These are phyloP conservation scores for Rutstroemia sp. DNA, from an alignment of 2,329 filamentous ascomycete genomes.

Conservation along the genomic window DNA sequence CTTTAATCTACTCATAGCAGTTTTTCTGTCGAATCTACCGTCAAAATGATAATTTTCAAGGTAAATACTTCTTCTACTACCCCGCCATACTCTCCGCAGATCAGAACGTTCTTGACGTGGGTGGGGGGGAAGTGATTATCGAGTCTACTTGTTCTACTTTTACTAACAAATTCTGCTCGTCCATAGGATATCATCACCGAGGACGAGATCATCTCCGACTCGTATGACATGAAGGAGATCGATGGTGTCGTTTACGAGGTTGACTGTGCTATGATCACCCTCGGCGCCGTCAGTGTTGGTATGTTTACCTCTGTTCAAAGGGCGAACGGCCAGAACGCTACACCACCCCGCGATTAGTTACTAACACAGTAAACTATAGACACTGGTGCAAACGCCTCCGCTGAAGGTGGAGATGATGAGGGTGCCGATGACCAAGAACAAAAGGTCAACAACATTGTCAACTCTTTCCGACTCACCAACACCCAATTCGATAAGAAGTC, in stretches of 20 bases:
- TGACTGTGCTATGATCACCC: constrained; percentile 83
- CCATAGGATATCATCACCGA: constrained; percentile 75
- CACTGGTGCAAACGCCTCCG: constrained; percentile 93
- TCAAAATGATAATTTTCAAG: constrained; percentile 52
- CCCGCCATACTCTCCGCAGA: neutral
- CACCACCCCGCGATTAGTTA: neutral
- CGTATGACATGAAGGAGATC: constrained; percentile 73
- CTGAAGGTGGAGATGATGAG: constrained; percentile 72
- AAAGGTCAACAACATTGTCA: constrained; percentile 87
- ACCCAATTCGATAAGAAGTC: constrained; percentile 81
- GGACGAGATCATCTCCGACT: constrained; percentile 97
- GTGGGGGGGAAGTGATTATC: neutral
- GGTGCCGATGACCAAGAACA: constrained; percentile 60
- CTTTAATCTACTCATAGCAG: neutral
- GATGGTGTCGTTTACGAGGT: constrained; percentile 81
- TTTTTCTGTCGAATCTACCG: constrained; percentile 11
- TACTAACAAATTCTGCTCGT: constrained; percentile 6
- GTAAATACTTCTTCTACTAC: constrained; percentile 27
- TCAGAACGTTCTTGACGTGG: neutral
- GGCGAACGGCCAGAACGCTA: neutral
- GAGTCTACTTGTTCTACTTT: neutral
- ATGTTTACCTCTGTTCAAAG: constrained; percentile 18
- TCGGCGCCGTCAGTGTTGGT: constrained; percentile 69
- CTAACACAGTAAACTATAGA: constrained; percentile 39
- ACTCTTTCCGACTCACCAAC: constrained; percentile 81